Evolutionary conservation across 2,329 filamentous ascomycete species (phyloP).

Genomic region (Pseudogymnoascus sp.): DNA sequence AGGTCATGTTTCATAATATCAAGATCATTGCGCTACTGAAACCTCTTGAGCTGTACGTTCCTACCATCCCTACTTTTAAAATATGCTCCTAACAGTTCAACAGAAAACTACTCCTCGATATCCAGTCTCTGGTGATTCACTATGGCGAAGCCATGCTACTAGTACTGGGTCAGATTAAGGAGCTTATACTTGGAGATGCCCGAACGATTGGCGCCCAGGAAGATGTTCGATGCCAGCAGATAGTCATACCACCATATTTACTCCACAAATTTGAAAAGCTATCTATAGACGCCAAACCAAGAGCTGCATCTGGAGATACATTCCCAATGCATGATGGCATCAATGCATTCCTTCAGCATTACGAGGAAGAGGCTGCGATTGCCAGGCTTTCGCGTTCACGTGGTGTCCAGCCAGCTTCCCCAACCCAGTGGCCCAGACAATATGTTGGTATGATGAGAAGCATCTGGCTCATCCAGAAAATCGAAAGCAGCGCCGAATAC

Average conservation of each 20-base stretch:
- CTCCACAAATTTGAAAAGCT: constrained; percentile 7
- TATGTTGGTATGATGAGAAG: constrained; percentile 10
- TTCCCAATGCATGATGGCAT: constrained; percentile 12
- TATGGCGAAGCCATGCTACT: not conserved
- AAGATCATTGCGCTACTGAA: constrained; percentile 16
- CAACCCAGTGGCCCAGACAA: constrained; percentile 6
- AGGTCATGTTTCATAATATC: constrained; percentile 16
- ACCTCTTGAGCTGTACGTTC: constrained; percentile 14
- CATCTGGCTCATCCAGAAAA: constrained; percentile 10
- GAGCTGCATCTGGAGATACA: not conserved
- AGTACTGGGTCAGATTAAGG: not conserved
- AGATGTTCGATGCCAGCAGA: constrained; percentile 7
- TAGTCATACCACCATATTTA: constrained; percentile 9
- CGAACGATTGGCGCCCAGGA: not conserved
- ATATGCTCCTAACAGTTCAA: not conserved
- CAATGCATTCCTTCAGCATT: constrained; percentile 9
- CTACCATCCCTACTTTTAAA: not conserved
- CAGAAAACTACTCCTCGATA: not conserved
- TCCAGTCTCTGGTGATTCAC: not conserved
- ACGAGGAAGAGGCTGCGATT: not conserved
- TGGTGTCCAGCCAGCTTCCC: not conserved
- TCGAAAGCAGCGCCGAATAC: constrained; percentile 1
- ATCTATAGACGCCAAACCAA: constrained; percentile 1
- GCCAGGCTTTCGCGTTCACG: not conserved
- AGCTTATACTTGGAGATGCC: not conserved